A percentile compares a stretch with the other conserved stretches of the same genome.
phyloP scores from a whole-genome alignment of 495 filamentous ascomycete genomes.

The Neurospora tetraspora region DNA sequence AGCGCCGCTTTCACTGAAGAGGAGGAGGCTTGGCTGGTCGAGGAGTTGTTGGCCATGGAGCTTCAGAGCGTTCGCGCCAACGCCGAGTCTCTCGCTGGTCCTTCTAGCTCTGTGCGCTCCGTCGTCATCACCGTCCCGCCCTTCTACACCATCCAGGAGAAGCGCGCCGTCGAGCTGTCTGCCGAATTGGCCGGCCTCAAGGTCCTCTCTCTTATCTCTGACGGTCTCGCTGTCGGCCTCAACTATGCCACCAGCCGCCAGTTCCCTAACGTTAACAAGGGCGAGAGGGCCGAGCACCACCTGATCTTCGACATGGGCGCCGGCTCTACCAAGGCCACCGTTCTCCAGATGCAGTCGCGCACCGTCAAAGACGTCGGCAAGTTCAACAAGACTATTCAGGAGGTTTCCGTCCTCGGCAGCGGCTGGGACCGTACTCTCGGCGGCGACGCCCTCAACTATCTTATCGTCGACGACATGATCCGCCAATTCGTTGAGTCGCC shows the following conservation, averaged over 20 bases:
- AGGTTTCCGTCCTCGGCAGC: slow-evolving; percentile 74
- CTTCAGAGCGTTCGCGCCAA: slow-evolving; percentile 79
- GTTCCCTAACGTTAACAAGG: slow-evolving; percentile 75
- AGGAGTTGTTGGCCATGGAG: slow-evolving; percentile 96
- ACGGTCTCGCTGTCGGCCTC: slow-evolving; percentile 84
- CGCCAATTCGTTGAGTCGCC: slow-evolving; percentile 61
- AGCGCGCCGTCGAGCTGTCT: slow-evolving; percentile 68
- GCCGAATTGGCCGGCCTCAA: slow-evolving; percentile 81
- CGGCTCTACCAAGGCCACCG: slow-evolving; percentile 90
- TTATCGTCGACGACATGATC: slow-evolving; percentile 84
- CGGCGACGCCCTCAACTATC: slow-evolving; percentile 77
- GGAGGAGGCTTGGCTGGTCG: slow-evolving; percentile 69
- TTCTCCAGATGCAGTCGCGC: slow-evolving; percentile 80
- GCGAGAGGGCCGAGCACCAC: slow-evolving; percentile 83
- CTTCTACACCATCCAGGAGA: slow-evolving; percentile 85
- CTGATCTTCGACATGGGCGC: slow-evolving; percentile 97
- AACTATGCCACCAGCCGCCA: slow-evolving; percentile 89
- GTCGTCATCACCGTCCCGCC: slow-evolving; percentile 85
- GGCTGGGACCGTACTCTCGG: slow-evolving; percentile 88
- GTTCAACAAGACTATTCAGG: slow-evolving; percentile 94
- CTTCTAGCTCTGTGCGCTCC: slow-evolving; percentile 61
- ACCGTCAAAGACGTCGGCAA: slow-evolving; percentile 86
- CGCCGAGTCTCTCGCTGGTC: slow-evolving; percentile 76
- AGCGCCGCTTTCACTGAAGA: slow-evolving; percentile 56
- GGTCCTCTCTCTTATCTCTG: slow-evolving; percentile 74